These are phyloP conservation scores for Fusarium pininemorale DNA, from an alignment of 2,329 filamentous ascomycete genomes.

Conservation along the genomic window DNA sequence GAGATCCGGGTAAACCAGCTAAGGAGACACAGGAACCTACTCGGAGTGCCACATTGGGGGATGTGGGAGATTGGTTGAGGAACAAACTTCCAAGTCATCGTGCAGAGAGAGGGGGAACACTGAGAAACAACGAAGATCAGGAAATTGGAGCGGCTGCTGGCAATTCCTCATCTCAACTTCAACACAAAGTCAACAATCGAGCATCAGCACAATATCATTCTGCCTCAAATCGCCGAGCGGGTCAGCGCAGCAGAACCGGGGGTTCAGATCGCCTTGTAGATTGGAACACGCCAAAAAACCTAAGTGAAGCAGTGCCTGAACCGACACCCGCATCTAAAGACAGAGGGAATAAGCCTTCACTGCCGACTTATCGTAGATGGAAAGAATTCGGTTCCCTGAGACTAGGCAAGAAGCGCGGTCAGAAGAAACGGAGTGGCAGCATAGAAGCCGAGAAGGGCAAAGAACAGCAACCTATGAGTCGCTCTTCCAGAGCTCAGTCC, in stretches of 20 bases:
- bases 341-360: background rate
- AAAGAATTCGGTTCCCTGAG: slow-evolving; percentile 18
- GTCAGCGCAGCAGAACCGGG: slow-evolving; percentile 27
- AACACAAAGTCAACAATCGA: background rate
- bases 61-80: slow-evolving; percentile 53
- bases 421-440: background rate
- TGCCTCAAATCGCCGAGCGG: slow-evolving; percentile 23
- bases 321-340: background rate
- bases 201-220: slow-evolving; percentile 1
- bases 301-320: slow-evolving; percentile 21
- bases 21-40: slow-evolving; percentile 42
- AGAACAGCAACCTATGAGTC: background rate
- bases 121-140: slow-evolving; percentile 47
- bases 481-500: background rate
- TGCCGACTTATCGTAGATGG: slow-evolving; percentile 20
- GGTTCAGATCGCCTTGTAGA: slow-evolving; percentile 46
- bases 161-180: background rate
- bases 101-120: slow-evolving; percentile 61
- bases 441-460: background rate
- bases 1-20: slow-evolving; percentile 50
- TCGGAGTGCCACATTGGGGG: slow-evolving; percentile 19
- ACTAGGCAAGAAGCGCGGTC: slow-evolving; percentile 3
- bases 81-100: slow-evolving; percentile 59
- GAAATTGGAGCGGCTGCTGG: slow-evolving; percentile 30
- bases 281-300: slow-evolving; percentile 50